Percentiles rank a stretch among this genome's conserved stretches.
Conservation (phyloP, 1,139 yeast species). For the Tardiomyces depauwii region DNA sequence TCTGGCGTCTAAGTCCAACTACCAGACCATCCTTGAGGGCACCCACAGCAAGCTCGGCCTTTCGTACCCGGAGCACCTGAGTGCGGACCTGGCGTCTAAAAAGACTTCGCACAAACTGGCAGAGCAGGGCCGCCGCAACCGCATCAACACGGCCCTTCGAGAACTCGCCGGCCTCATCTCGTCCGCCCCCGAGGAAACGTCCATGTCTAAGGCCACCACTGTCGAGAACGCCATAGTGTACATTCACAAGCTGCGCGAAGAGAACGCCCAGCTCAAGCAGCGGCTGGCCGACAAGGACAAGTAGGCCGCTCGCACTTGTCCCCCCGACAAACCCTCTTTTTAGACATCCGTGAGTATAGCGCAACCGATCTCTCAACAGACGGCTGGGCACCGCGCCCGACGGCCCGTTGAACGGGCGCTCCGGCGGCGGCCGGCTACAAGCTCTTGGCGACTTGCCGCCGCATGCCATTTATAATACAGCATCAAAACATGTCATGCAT, state of each 20-base stretch:
- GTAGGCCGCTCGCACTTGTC: too few relatives aligned
- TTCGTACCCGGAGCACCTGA: slow-evolving; percentile 29
- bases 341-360: too few relatives aligned
- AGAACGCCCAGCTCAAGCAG: slow-evolving; percentile 8
- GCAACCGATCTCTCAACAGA: too few relatives aligned
- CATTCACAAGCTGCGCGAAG: slow-evolving; percentile 8
- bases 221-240: slow-evolving; percentile 67
- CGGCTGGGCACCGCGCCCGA: too few relatives aligned
- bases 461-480: too few relatives aligned
- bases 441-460: too few relatives aligned
- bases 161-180: slow-evolving; percentile 66
- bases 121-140: slow-evolving; percentile 88
- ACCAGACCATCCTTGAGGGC: slow-evolving; percentile 34
- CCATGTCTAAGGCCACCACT: slow-evolving; percentile 84
- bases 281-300: background rate
- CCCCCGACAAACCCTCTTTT: too few relatives aligned
- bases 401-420: too few relatives aligned
- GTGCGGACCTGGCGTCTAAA: slow-evolving; percentile 29
- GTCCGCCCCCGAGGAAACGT: slow-evolving; percentile 25
- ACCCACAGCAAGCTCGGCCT: slow-evolving; percentile 31
- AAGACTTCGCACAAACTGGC: slow-evolving; percentile 81
- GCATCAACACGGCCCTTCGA: slow-evolving; percentile 78
- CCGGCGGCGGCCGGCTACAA: too few relatives aligned
- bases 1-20: slow-evolving; percentile 31
- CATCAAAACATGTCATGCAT: too few relatives aligned